phyloP scores from a whole-genome alignment of 2,329 filamentous ascomycete genomes.

The Xylariaceae sp. region DNA sequence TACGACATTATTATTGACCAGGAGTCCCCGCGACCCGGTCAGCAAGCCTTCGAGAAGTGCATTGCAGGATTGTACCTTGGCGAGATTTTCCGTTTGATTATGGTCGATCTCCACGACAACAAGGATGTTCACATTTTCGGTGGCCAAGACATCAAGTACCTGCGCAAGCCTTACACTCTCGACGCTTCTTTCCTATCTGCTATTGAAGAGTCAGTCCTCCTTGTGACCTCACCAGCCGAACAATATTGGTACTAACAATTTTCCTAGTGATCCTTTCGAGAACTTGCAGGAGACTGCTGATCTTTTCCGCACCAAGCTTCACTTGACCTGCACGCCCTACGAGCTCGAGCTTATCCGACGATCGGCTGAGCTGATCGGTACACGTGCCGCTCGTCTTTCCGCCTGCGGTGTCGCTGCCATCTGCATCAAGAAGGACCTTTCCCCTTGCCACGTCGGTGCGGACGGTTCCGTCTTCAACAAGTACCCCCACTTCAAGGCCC shows the following conservation, averaged over 20 bases:
- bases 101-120: constrained; percentile 80
- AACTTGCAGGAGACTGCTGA: constrained; percentile 87
- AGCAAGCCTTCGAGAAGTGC: constrained; percentile 98
- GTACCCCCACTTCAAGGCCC: constrained; percentile 95
- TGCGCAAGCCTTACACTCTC: constrained; percentile 82
- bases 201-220: constrained; percentile 69
- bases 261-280: constrained; percentile 76
- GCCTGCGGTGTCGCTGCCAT: constrained; percentile 94
- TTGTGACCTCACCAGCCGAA: background rate
- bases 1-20: constrained; percentile 87
- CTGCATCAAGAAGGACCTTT: constrained; percentile 89
- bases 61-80: constrained; percentile 91
- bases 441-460: constrained; percentile 86
- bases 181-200: constrained; percentile 90
- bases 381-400: constrained; percentile 85
- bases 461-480: constrained; percentile 99
- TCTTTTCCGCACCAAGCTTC: constrained; percentile 70
- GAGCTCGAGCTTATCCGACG: constrained; percentile 88
- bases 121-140: constrained; percentile 72
- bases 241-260: constrained; percentile 21
- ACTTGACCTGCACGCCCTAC: constrained; percentile 62
- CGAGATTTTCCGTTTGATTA: constrained; percentile 84
- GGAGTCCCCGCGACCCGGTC: constrained; percentile 84
- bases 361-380: constrained; percentile 89
- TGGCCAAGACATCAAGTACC: constrained; percentile 70